Evolutionary conservation across 2,329 filamentous ascomycete genomes (phyloP).

Genomic region (Stemphylium vesicarium): DNA sequence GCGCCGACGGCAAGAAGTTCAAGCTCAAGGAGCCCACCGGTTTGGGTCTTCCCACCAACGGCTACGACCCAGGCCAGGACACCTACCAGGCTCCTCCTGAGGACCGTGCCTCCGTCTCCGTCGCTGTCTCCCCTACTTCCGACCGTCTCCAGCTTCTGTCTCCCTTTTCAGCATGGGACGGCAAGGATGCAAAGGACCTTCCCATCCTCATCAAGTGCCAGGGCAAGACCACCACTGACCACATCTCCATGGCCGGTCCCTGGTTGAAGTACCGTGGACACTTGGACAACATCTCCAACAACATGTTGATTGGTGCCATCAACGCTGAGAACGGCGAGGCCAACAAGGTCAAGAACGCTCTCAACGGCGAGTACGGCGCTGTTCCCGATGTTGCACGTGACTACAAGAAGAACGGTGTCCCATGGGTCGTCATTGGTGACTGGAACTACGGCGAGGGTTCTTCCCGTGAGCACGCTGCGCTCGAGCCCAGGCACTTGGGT

Average conservation of each 20-base stretch:
- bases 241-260: conserved; percentile 96
- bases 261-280: conserved; percentile 99
- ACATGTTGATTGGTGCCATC: conserved; percentile 97
- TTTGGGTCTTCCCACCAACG: conserved; percentile 76
- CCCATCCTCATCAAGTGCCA: conserved; percentile 86
- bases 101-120: conserved; percentile 74
- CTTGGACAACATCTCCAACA: conserved; percentile 99
- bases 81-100: conserved; percentile 95
- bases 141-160: conserved; percentile 93
- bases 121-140: conserved; percentile 84
- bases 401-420: conserved; percentile 96
- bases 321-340: conserved; percentile 96
- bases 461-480: conserved; percentile 96
- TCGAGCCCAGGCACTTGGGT: conserved; percentile 96
- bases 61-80: conserved; percentile 89
- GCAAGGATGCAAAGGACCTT: conserved; percentile 72
- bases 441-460: conserved; percentile 99
- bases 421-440: conserved; percentile 98
- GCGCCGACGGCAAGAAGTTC: conserved; percentile 97
- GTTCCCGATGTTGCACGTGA: conserved; percentile 94
- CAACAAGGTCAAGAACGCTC: conserved; percentile 95
- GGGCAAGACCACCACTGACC: conserved; percentile 96
- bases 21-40: conserved; percentile 80
- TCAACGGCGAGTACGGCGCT: conserved; percentile 81
- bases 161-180: conserved; percentile 92